These are phyloP conservation scores for Truncatella angustata DNA, from an alignment of 2,329 filamentous ascomycete genomes.

Conservation along the genomic window DNA sequence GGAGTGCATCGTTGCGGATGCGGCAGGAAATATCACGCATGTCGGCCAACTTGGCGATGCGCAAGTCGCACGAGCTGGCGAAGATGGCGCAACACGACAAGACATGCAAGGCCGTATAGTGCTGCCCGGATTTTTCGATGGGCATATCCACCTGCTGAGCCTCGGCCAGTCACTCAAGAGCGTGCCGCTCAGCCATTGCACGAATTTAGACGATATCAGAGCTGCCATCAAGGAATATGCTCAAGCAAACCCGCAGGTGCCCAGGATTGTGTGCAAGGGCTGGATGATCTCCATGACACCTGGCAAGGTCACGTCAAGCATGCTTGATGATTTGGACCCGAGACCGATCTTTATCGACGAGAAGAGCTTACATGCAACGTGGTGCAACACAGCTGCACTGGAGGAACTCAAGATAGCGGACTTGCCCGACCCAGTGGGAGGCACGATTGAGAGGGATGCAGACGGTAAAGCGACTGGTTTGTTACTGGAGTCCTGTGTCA, in stretches of 20 bases:
- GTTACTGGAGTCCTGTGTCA: slow-evolving; percentile 52
- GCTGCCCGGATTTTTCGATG: slow-evolving; percentile 56
- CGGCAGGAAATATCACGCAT: slow-evolving; percentile 31
- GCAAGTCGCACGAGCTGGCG: slow-evolving; percentile 25
- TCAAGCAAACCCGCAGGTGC: slow-evolving; percentile 38
- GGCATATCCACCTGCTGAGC: slow-evolving; percentile 56
- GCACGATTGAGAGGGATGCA: slow-evolving; percentile 47
- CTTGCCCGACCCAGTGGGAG: slow-evolving; percentile 48
- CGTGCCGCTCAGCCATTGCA: slow-evolving; percentile 44
- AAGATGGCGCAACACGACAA: slow-evolving; percentile 21
- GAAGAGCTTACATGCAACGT: slow-evolving; percentile 55
- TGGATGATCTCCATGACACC: slow-evolving; percentile 58
- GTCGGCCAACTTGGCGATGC: slow-evolving; percentile 33
- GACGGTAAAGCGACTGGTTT: slow-evolving; percentile 46
- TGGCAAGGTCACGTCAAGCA: slow-evolving; percentile 44
- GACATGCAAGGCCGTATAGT: slow-evolving; percentile 40
- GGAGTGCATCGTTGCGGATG: slow-evolving; percentile 34
- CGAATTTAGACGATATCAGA: slow-evolving; percentile 47
- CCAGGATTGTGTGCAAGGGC: slow-evolving; percentile 49
- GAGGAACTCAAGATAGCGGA: slow-evolving; percentile 46
- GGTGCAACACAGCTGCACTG: slow-evolving; percentile 53
- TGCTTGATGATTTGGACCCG: slow-evolving; percentile 50
- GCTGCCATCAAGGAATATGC: slow-evolving; percentile 43
- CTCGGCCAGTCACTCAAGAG: slow-evolving; percentile 54
- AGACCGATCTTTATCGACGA: slow-evolving; percentile 55